Evolutionary conservation across 2,329 filamentous ascomycete species (phyloP), one percentile per base, ranked within the genome.

Genomic region (Pseudogymnoascus pannorum): DNA sequence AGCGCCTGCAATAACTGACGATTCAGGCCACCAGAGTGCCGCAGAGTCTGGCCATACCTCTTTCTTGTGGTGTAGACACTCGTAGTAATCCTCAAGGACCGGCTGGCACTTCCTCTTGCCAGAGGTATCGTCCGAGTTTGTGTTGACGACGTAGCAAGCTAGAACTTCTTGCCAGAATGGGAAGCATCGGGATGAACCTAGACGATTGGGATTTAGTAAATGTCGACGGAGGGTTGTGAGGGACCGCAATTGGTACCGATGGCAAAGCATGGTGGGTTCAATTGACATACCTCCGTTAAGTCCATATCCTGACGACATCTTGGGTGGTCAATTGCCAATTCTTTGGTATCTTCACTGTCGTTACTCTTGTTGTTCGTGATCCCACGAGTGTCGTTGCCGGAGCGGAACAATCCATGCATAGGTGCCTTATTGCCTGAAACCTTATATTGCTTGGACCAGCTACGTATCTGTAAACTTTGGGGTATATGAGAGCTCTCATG

Each of bases 161-260:
- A 99, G 89, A 67, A 97, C 87, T 78, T 99, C 94, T 79, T 99
- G 94, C 94, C 94, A 99, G 85, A 97, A 99, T 74, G 92, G 91
- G 81, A 96, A 97, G 86, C 94, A 99, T 77, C 93, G 90, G 69
- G 79, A 79, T 65, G 83, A 81, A 71, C 83, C 83, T 86, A 35
- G 26, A 14, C 26, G 26, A 54, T 59, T 51, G 69, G 4, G 63
- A 57, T 18, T 42, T 16, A 62, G 38, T 57, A 61, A 60, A 16
- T 42, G 57, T 44, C 9, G 16, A 12, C 22, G 16, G 7, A 33
- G 33, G 12, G 24, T 8, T 48, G 18, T 16, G 14, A 20, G 24
- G 54, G 26, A 16, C 26, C 57, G 33, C 18, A 24, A 38, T 38
- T 35, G 26, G 60, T 40, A 18, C 11, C 38, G 24, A 38, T 3